Percentiles rank a stretch among this genome's conserved stretches.
Conservation (phyloP, 108 stramenopile genomes). For the Conticribra weissflogii region DNA sequence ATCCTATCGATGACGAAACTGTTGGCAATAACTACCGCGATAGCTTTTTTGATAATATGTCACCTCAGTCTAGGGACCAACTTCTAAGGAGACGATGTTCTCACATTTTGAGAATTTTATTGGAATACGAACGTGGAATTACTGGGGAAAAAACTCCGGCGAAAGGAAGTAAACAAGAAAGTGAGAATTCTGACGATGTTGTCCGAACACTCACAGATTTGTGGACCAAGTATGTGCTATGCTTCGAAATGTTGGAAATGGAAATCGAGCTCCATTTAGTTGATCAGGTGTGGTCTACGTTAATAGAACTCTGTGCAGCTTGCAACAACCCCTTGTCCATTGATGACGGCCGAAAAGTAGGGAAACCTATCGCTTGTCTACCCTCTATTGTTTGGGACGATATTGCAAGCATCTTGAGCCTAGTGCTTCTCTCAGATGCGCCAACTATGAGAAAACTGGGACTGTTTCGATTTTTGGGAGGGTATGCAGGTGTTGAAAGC, state of each 20-base stretch:
- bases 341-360: not conserved
- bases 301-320: constrained; percentile 52
- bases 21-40: constrained; percentile 9
- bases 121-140: constrained; percentile 25
- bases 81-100: constrained; percentile 66
- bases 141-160: not conserved
- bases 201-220: constrained; percentile 4
- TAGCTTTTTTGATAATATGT: not conserved
- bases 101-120: constrained; percentile 58
- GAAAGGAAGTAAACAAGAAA: constrained; percentile 6
- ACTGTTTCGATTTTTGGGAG: constrained; percentile 69
- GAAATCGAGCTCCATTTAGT: constrained; percentile 83
- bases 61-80: constrained; percentile 38
- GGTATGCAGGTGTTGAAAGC: constrained; percentile 49
- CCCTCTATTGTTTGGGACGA: constrained; percentile 63
- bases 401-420: constrained; percentile 64
- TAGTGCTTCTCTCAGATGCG: constrained; percentile 66
- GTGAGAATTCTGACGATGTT: constrained; percentile 4
- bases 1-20: constrained; percentile 14
- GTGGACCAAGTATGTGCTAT: constrained; percentile 79
- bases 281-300: constrained; percentile 81
- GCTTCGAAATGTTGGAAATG: constrained; percentile 85
- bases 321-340: not conserved
- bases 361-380: constrained; percentile 2
- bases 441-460: constrained; percentile 76